phyloP scores from a whole-genome alignment of 2,329 filamentous ascomycete species.

The Xylariaceae sp. region DNA sequence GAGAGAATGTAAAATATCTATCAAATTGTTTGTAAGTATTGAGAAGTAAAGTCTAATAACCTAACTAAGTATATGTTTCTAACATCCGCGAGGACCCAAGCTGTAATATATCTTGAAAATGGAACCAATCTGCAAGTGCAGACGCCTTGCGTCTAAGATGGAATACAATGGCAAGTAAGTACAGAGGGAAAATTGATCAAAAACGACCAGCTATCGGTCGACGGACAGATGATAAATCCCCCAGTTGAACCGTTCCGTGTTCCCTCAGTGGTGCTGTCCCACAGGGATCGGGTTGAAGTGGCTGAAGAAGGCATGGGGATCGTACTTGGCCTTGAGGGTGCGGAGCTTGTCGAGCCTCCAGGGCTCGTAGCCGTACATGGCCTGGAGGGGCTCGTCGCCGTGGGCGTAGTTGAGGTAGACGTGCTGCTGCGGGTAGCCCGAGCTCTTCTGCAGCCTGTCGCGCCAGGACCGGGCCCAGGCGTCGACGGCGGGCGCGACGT shows the following conservation, averaged over 20 bases:
- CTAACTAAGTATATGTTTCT: no score
- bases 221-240: no score
- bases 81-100: no score
- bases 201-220: no score
- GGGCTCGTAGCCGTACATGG: slow-evolving; percentile 21
- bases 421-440: neutral
- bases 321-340: slow-evolving; percentile 31
- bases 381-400: slow-evolving; percentile 17
- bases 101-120: no score
- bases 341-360: slow-evolving; percentile 30
- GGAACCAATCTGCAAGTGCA: no score
- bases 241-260: neutral
- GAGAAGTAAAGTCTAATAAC: no score
- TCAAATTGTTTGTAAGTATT: no score
- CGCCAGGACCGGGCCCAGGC: slow-evolving; percentile 5
- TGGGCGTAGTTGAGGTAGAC: slow-evolving; percentile 26
- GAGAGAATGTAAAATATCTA: no score
- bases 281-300: slow-evolving; percentile 11
- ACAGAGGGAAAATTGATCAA: no score
- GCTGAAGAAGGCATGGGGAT: slow-evolving; percentile 25
- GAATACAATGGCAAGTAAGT: no score
- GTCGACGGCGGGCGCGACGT: neutral
- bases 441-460: slow-evolving; percentile 18
- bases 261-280: neutral
- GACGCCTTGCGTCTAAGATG: no score